Evolutionary conservation across 176 grass and related monocot genomes (phyloP).

Genomic region (Poa annua): DNA sequence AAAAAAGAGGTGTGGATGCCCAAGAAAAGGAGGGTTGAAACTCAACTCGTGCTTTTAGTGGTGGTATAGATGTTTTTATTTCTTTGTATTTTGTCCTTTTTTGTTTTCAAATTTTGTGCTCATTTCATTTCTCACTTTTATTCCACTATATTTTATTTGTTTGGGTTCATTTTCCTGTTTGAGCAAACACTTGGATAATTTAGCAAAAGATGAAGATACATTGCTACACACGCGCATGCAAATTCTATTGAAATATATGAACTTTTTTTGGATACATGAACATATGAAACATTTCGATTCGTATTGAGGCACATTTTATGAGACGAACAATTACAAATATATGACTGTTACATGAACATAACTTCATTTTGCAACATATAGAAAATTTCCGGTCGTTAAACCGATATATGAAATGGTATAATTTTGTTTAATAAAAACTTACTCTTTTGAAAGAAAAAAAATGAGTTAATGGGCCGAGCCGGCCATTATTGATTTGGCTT

Average conservation of each 20-base stretch:
- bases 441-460: not conserved
- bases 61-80: too few relatives aligned
- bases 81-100: too few relatives aligned
- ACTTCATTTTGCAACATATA: not conserved
- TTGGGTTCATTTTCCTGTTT: too few relatives aligned
- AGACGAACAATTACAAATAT: not conserved
- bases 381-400: not conserved
- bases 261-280: not conserved
- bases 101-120: too few relatives aligned
- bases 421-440: not conserved
- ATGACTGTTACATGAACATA: not conserved
- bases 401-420: not conserved
- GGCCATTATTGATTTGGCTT: slow-evolving; percentile 1
- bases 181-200: too few relatives aligned
- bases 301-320: not conserved
- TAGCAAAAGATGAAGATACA: too few relatives aligned
- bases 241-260: not conserved
- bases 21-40: too few relatives aligned
- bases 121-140: too few relatives aligned
- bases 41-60: too few relatives aligned
- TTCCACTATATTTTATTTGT: too few relatives aligned
- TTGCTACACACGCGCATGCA: too few relatives aligned
- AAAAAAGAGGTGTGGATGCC: too few relatives aligned
- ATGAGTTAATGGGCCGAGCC: not conserved
- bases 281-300: not conserved